phyloP scores from a whole-genome alignment of 1,284 basidiomycete genomes.

The Malassezia restricta region DNA sequence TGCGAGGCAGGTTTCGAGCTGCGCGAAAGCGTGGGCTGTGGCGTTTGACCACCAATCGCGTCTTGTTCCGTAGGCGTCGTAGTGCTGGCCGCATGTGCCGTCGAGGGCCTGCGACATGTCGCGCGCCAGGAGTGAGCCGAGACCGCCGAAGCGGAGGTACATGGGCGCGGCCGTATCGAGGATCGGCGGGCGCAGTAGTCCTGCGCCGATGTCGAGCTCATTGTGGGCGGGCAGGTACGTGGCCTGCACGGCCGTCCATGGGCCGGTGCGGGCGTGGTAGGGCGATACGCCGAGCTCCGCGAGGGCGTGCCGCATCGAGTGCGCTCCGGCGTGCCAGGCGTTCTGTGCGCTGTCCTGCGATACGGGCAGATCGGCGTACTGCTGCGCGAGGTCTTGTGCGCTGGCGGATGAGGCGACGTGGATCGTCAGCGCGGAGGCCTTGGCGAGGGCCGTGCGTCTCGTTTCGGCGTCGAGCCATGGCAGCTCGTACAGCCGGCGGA shows the following conservation, averaged over 20 bases:
- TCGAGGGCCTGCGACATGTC: constrained; percentile 71
- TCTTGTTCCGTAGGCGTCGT: constrained; percentile 51
- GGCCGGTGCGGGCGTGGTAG: constrained; percentile 51
- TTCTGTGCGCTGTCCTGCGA: constrained; percentile 71
- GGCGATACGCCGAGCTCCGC: constrained; percentile 51
- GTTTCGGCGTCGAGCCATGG: constrained; percentile 87
- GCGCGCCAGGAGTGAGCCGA: constrained; percentile 36
- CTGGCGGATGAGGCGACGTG: constrained; percentile 79
- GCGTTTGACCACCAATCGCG: constrained; percentile 64
- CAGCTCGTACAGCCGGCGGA: constrained; percentile 61
- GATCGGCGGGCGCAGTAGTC: constrained; percentile 84
- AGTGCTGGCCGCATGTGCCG: constrained; percentile 61
- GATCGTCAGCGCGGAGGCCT: constrained; percentile 67
- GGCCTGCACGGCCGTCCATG: constrained; percentile 58
- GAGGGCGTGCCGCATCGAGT: constrained; percentile 63
- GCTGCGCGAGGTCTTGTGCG: constrained; percentile 54
- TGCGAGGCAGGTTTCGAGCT: constrained; percentile 72
- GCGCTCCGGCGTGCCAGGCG: constrained; percentile 46
- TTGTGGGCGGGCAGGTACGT: constrained; percentile 38
- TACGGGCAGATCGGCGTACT: constrained; percentile 63
- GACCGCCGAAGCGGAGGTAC: constrained; percentile 68
- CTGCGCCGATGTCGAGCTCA: constrained; percentile 91
- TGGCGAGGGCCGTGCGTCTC: constrained; percentile 67
- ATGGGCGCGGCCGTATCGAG: constrained; percentile 73
- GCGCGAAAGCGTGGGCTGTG: constrained; percentile 71